phyloP scores from a whole-genome alignment of 2,329 filamentous ascomycete genomes.

The Neurospora crassa region DNA sequence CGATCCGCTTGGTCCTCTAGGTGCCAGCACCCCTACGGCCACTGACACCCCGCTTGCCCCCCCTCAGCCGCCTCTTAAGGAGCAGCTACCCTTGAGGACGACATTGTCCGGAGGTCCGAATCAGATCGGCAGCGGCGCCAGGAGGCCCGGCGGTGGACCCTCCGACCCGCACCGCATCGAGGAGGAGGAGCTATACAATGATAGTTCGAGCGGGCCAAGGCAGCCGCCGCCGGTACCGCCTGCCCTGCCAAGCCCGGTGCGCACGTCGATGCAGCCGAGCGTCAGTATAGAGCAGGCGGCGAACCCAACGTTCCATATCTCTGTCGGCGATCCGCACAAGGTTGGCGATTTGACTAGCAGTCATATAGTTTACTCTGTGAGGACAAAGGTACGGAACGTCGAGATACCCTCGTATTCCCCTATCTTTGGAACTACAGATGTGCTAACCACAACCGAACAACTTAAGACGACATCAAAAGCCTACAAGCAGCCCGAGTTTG shows the following conservation, averaged over 20 bases:
- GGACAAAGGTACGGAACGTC: slow-evolving; percentile 61
- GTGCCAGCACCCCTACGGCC: slow-evolving; percentile 47
- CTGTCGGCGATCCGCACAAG: slow-evolving; percentile 93
- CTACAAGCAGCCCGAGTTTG: slow-evolving; percentile 85
- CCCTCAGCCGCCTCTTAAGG: slow-evolving; percentile 60
- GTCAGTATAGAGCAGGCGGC: slow-evolving; percentile 88
- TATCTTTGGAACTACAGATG: neutral
- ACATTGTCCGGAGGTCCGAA: slow-evolving; percentile 30
- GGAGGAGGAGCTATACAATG: slow-evolving; percentile 53
- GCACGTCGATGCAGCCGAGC: slow-evolving; percentile 57
- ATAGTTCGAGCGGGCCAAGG: slow-evolving; percentile 42
- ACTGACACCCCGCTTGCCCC: slow-evolving; percentile 28
- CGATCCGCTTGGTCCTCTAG: slow-evolving; percentile 66
- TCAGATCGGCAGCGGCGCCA: slow-evolving; percentile 21
- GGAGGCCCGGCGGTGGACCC: slow-evolving; percentile 28
- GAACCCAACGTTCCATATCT: slow-evolving; percentile 84
- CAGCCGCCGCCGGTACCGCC: slow-evolving; percentile 57
- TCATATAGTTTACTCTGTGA: slow-evolving; percentile 94
- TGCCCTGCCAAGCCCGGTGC: slow-evolving; percentile 38
- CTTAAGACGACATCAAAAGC: slow-evolving; percentile 79
- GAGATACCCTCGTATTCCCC: neutral
- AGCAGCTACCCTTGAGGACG: slow-evolving; percentile 51
- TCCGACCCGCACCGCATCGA: slow-evolving; percentile 53
- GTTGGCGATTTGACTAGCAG: slow-evolving; percentile 94
- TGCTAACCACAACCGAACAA: neutral